Evolutionary conservation across 2,329 filamentous ascomycete species (phyloP).

Genomic region (Malbranchea zuffiana): DNA sequence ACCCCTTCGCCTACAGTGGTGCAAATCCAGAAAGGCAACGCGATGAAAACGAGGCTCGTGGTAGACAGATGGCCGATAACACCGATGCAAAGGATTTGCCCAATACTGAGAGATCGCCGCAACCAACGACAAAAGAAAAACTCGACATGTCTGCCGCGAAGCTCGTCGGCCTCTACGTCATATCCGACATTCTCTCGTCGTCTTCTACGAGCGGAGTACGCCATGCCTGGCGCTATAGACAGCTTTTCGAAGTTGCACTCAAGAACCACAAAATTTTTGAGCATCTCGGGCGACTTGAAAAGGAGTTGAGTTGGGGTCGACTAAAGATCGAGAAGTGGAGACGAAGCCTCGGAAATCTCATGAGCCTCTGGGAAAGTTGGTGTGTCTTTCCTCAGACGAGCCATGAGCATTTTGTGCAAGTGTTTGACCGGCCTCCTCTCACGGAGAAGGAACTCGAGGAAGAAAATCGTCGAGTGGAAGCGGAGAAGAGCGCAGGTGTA

Average conservation of each 20-base stretch:
- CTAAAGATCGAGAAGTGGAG: conserved; percentile 78
- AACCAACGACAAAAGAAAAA: conserved; percentile 31
- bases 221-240: conserved; percentile 77
- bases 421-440: conserved; percentile 60
- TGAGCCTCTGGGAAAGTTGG: conserved; percentile 58
- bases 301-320: conserved; percentile 65
- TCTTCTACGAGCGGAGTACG: conserved; percentile 64
- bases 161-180: conserved; percentile 69
- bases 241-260: conserved; percentile 65
- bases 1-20: conserved; percentile 61
- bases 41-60: conserved; percentile 11
- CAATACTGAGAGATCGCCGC: conserved; percentile 25
- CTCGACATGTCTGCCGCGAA: conserved; percentile 61
- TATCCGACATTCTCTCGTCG: conserved; percentile 69
- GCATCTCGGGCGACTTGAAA: conserved; percentile 60
- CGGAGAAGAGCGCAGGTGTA: conserved; percentile 27
- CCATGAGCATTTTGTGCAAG: conserved; percentile 58
- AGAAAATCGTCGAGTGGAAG: conserved; percentile 35
- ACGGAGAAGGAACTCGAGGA: conserved; percentile 36
- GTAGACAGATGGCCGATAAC: conserved; percentile 23
- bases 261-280: conserved; percentile 61
- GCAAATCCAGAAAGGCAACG: conserved; percentile 48
- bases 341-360: conserved; percentile 57
- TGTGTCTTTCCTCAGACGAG: conserved; percentile 60
- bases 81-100: conserved; percentile 22